Evolutionary conservation across 371 early-diverging fungal genomes (phyloP), one percentile per base, ranked within the genome.

Genomic region (Rhizomucor pusillus): DNA sequence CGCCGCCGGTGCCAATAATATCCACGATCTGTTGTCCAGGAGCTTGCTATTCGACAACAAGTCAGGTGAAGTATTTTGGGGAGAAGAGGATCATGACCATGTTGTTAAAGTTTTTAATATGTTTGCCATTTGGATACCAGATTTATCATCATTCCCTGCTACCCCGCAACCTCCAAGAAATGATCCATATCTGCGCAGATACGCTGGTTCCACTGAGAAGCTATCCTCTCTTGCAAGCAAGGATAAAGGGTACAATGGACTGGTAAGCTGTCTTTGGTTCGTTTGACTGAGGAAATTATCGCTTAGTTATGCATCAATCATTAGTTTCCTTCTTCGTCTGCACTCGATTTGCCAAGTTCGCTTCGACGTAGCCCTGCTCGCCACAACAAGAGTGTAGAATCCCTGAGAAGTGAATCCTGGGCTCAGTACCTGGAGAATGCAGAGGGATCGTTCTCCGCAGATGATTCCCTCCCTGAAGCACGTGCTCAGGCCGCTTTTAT

Each of bases 321-420:
- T 45, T 53, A 73, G 63, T 61, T 73, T 25, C 66, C 78, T 1
- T 66, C 74, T 13, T 66, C 77, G 7, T 66, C 80, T 6, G 56
- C 77, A 22, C 56, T 75, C 52, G 77, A 72, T 47, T 59, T 77
- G 23, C 62, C 75, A 25, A 57, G 71, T 16, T 62, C 65, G 16
- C 52, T 71, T 9, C 63, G 68, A 43, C 61, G 52, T 14, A 56
- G 24, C 18, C 55, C 66, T 25, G 41, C 56, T 58, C 48, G 68
- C 9, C 70, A 69, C n/a, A 60, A 71, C 33, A 67, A 58, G 29
- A 66, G 70, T 34, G 69, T 76, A 10, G 73, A 76, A 36, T 61
- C 73, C 3, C 44, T 69, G n/a, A 63, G 77, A 20, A 69, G 67
- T 48, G 70, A 75, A 41, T 74, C 74, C 36, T 80, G 80, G 80